A percentile compares a stretch with the other conserved stretches of the same genome.
phyloP scores from a whole-genome alignment of 345 rosid species.

The Brassica juncea region DNA sequence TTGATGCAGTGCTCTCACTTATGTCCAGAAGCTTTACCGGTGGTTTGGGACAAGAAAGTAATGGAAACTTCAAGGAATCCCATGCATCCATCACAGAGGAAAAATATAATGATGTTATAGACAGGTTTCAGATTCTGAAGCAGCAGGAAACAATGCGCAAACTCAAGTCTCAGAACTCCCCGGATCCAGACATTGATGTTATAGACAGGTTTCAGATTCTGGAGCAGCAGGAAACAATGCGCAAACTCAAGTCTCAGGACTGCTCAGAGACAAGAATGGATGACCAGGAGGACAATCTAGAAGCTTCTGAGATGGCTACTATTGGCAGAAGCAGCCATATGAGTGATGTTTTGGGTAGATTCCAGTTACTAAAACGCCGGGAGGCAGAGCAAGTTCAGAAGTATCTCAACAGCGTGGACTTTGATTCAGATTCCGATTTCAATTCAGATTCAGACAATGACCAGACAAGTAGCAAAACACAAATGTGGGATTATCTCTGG shows the following conservation, averaged over 20 bases:
- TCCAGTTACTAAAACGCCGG: constrained; percentile 47
- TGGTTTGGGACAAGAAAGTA: constrained; percentile 7
- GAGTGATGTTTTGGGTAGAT: constrained; percentile 63
- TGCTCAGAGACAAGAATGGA: constrained; percentile 1
- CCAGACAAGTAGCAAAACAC: constrained; percentile 17
- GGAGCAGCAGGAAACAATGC: constrained; percentile 30
- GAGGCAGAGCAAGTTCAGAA: constrained; percentile 31
- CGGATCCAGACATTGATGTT: constrained; percentile 46
- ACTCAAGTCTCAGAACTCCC: constrained; percentile 21
- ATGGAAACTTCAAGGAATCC: constrained; percentile 33
- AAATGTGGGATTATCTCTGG: neutral
- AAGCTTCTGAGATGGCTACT: constrained; percentile 33
- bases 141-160: constrained; percentile 24
- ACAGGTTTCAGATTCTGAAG: constrained; percentile 52
- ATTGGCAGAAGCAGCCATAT: constrained; percentile 31
- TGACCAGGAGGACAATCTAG: constrained; percentile 23
- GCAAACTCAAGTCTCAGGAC: constrained; percentile 24
- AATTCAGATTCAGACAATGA: constrained; percentile 19
- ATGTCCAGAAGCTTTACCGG: constrained; percentile 26
- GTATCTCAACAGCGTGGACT: constrained; percentile 22
- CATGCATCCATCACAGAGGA: constrained; percentile 23
- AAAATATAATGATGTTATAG: constrained; percentile 51
- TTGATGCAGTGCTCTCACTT: constrained; percentile 22
- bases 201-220: constrained; percentile 53
- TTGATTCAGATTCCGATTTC: constrained; percentile 23